These are phyloP conservation scores for Pleomassaria siparia DNA, from an alignment of 2,329 filamentous ascomycete genomes.

Conservation along the genomic window DNA sequence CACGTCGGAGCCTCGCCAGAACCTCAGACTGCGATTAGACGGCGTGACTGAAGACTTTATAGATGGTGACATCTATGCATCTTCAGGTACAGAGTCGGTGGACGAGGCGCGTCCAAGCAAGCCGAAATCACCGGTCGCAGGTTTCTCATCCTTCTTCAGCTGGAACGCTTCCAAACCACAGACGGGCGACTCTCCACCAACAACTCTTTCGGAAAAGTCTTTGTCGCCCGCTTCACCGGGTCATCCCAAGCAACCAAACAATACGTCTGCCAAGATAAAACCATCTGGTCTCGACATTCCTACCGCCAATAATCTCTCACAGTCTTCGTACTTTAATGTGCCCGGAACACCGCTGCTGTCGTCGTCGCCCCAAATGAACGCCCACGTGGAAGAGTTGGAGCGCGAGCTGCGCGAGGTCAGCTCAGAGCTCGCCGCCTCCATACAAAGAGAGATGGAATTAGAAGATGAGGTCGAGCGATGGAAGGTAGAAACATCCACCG, in stretches of 20 bases:
- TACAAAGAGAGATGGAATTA: slow-evolving; percentile 91
- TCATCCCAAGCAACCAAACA: slow-evolving; percentile 25
- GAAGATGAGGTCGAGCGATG: slow-evolving; percentile 90
- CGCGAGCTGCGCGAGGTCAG: slow-evolving; percentile 92
- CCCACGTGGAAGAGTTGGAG: slow-evolving; percentile 84
- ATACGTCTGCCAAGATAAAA: slow-evolving; percentile 34
- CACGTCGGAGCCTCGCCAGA: slow-evolving; percentile 23
- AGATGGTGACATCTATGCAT: slow-evolving; percentile 36
- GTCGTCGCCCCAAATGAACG: slow-evolving; percentile 48
- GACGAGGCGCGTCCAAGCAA: slow-evolving; percentile 29
- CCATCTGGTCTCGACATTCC: slow-evolving; percentile 55
- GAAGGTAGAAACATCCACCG: slow-evolving; percentile 71
- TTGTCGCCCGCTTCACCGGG: slow-evolving; percentile 62
- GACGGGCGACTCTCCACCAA: slow-evolving; percentile 59
- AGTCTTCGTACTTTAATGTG: slow-evolving; percentile 48
- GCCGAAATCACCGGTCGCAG: slow-evolving; percentile 50
- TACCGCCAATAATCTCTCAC: slow-evolving; percentile 50
- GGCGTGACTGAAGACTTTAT: slow-evolving; percentile 41
- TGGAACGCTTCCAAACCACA: slow-evolving; percentile 62
- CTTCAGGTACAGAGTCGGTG: slow-evolving; percentile 27
- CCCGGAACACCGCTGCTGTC: slow-evolving; percentile 50
- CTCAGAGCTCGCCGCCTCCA: slow-evolving; percentile 87
- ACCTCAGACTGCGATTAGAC: slow-evolving; percentile 39
- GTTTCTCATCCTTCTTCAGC: slow-evolving; percentile 66
- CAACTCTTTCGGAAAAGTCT: slow-evolving; percentile 63